These are phyloP conservation scores for Strobilomyces dryophilus DNA, from an alignment of 768 basidiomycete genomes.

Conservation along the genomic window DNA sequence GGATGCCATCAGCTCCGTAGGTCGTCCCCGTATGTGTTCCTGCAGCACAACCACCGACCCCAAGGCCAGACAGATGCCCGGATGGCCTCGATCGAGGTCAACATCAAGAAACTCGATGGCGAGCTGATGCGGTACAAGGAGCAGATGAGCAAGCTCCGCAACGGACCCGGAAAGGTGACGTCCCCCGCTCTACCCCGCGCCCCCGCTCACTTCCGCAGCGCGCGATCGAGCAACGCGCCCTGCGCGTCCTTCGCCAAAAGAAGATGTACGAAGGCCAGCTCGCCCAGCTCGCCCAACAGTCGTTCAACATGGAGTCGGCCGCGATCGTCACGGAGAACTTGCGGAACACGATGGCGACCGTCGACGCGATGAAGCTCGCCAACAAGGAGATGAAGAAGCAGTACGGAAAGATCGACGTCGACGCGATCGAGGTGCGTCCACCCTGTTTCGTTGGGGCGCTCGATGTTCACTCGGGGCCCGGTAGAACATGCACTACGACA, in stretches of 20 bases:
- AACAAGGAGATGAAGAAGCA: conserved; percentile 97
- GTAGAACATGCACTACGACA: conserved; percentile 93
- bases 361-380: conserved; percentile 92
- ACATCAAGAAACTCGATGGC: conserved; percentile 93
- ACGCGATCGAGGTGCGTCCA: conserved; percentile 88
- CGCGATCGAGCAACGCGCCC: conserved; percentile 92
- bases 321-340: conserved; percentile 96
- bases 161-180: conserved; percentile 90
- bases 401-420: conserved; percentile 95
- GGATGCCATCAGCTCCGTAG: conserved; percentile 89
- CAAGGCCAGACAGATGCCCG: conserved; percentile 74
- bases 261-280: conserved; percentile 94
- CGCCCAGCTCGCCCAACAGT: conserved; percentile 86
- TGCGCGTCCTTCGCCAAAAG: conserved; percentile 92
- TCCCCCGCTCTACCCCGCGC: neutral
- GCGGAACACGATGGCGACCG: conserved; percentile 97
- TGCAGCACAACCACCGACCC: neutral
- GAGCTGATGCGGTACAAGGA: conserved; percentile 91
- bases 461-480: neutral
- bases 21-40: conserved; percentile 21
- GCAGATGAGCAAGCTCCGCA: conserved; percentile 90
- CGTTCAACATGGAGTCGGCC: conserved; percentile 98
- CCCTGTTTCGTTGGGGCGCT: neutral
- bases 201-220: conserved; percentile 40
- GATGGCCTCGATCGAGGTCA: conserved; percentile 88